Evolutionary conservation across 176 grass and related monocot species (phyloP).

Genomic region (Raddia distichophylla): DNA sequence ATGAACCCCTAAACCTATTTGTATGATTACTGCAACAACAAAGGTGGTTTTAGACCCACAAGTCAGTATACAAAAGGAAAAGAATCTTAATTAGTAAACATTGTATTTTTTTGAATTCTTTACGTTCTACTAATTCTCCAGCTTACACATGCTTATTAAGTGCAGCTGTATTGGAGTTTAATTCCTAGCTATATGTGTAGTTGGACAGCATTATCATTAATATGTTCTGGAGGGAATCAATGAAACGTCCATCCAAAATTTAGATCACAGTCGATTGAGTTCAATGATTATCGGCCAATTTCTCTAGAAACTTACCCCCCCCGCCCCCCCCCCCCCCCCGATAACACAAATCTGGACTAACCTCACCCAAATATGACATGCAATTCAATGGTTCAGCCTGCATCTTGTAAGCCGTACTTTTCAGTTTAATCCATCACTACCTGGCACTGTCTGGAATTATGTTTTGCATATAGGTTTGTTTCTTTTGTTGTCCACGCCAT

Average conservation of each 20-base stretch:
- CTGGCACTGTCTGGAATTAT: neutral
- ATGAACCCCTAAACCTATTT: too few species aligned
- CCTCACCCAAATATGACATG: neutral
- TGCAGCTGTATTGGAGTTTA: too few species aligned
- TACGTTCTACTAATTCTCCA: neutral
- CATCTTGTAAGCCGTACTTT: neutral
- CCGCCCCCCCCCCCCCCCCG: too few species aligned
- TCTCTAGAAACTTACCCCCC: neutral
- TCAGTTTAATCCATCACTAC: neutral
- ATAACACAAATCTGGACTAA: neutral
- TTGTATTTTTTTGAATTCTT: neutral
- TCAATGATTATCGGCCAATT: neutral
- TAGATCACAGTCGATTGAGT: neutral
- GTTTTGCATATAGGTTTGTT: neutral
- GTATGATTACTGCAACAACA: too few species aligned
- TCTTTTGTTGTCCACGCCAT: neutral
- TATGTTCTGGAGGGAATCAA: neutral
- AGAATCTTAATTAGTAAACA: neutral
- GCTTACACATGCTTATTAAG: neutral
- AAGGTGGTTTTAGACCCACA: too few species aligned
- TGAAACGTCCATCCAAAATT: neutral
- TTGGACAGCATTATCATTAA: neutral
- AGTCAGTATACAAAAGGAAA: neutral
- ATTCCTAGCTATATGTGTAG: neutral
- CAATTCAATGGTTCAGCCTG: neutral